Percentiles rank a stretch among this genome's conserved stretches.
These are phyloP conservation scores for Bombardia bombarda DNA, from an alignment of 495 filamentous ascomycete genomes.

Conservation along the genomic window DNA sequence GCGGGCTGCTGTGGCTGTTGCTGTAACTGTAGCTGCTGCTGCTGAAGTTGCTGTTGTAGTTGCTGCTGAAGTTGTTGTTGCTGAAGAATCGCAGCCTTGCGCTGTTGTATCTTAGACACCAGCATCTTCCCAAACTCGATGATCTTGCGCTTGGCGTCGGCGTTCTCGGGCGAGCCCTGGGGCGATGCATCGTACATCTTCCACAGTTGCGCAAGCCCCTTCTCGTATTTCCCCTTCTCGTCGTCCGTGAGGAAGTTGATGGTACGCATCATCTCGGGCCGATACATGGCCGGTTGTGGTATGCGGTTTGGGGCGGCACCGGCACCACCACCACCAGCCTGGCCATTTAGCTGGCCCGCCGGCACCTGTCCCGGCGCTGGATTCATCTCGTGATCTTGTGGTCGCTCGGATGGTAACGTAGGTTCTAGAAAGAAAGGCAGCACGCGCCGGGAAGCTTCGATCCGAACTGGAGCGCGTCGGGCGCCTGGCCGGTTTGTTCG, in stretches of 20 bases:
- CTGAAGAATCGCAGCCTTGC: constrained; percentile 23
- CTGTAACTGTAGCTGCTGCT: constrained; percentile 11
- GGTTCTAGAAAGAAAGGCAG: too few species aligned
- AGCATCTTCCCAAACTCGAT: constrained; percentile 57
- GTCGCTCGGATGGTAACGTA: neutral
- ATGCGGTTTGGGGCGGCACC: constrained; percentile 6
- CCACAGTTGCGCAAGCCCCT: constrained; percentile 55
- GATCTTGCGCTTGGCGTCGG: constrained; percentile 56
- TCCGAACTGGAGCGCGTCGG: too few species aligned
- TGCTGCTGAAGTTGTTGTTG: constrained; percentile 14
- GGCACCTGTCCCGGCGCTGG: constrained; percentile 23
- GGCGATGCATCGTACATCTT: constrained; percentile 50
- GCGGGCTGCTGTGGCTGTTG: constrained; percentile 13
- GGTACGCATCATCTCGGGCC: constrained; percentile 40
- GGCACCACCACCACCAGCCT: neutral
- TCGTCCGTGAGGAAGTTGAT: constrained; percentile 42
- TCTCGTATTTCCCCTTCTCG: constrained; percentile 59
- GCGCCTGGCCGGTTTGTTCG: too few species aligned
- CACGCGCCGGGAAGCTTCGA: too few species aligned
- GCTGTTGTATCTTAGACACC: constrained; percentile 41
- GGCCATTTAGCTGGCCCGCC: constrained; percentile 13
- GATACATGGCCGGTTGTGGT: constrained; percentile 18
- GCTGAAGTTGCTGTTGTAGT: constrained; percentile 8
- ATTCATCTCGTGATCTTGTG: constrained; percentile 21
- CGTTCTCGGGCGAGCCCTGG: constrained; percentile 47